These are phyloP conservation scores for Botryosphaeria agaves DNA, from an alignment of 2,329 filamentous ascomycete species.

Conservation along the genomic window DNA sequence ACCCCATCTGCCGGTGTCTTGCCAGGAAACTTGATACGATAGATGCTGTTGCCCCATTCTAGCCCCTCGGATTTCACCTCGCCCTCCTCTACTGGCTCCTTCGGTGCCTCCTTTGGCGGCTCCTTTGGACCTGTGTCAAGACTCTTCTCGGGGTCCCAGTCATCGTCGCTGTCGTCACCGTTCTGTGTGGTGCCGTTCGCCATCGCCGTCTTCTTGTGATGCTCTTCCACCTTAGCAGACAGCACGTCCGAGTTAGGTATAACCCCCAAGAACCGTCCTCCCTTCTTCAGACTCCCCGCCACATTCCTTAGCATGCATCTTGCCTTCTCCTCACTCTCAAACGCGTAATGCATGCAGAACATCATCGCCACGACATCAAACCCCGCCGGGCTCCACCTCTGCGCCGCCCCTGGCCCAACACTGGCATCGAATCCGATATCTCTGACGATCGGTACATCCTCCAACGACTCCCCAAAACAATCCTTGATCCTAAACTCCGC, in stretches of 20 bases:
- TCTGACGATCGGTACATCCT: slow-evolving; percentile 61
- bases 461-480: slow-evolving; percentile 74
- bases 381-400: slow-evolving; percentile 52
- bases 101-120: slow-evolving; percentile 4
- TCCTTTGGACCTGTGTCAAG: slow-evolving; percentile 13
- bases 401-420: slow-evolving; percentile 40
- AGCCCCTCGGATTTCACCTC: slow-evolving; percentile 29
- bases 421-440: slow-evolving; percentile 77
- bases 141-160: slow-evolving; percentile 23
- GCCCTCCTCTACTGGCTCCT: slow-evolving; percentile 20
- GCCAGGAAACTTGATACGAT: slow-evolving; percentile 74
- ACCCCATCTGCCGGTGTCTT: slow-evolving; percentile 70
- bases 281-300: slow-evolving; percentile 76
- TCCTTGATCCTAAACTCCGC: slow-evolving; percentile 83
- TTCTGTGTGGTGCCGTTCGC: slow-evolving; percentile 16
- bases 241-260: slow-evolving; percentile 96
- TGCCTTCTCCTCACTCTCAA: slow-evolving; percentile 80
- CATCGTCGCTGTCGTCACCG: slow-evolving; percentile 4
- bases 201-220: slow-evolving; percentile 41
- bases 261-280: slow-evolving; percentile 82
- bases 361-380: slow-evolving; percentile 98
- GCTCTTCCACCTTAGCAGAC: slow-evolving; percentile 56
- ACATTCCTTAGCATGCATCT: slow-evolving; percentile 89
- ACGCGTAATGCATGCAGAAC: slow-evolving; percentile 99
- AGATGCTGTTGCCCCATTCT: slow-evolving; percentile 88